These are phyloP conservation scores for Ascochyta rabiei DNA, from an alignment of 2,329 filamentous ascomycete genomes.

Conservation along the genomic window DNA sequence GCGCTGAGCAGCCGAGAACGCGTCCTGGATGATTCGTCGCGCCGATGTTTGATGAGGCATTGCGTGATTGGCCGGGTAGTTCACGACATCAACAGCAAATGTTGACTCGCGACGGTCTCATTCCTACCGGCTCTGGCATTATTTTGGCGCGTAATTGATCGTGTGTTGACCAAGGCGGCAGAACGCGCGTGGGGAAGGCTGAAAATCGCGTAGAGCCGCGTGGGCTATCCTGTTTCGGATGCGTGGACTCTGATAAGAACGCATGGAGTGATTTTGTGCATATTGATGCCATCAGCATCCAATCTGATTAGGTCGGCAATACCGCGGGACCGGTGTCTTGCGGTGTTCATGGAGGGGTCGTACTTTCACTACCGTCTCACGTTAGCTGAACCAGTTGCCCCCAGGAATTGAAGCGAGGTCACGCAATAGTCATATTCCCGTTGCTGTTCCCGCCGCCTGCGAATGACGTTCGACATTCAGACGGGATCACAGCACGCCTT, in stretches of 20 bases:
- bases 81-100: constrained; percentile 36
- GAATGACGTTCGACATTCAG: constrained; percentile 3
- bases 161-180: constrained; percentile 15
- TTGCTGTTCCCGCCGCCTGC: constrained; percentile 3
- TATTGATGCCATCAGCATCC: constrained; percentile 35
- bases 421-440: constrained; percentile 4
- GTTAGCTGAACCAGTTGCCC: constrained; percentile 11
- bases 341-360: constrained; percentile 16
- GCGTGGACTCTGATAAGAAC: constrained; percentile 19
- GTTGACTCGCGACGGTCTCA: constrained; percentile 12
- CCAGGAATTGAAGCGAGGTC: constrained; percentile 21
- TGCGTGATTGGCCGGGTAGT: constrained; percentile 42
- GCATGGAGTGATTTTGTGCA: constrained; percentile 40
- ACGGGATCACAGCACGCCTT: neutral
- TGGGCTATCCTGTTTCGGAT: constrained; percentile 2
- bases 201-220: constrained; percentile 9
- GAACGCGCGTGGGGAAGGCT: constrained; percentile 2
- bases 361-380: constrained; percentile 6
- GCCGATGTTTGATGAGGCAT: constrained; percentile 25
- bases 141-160: constrained; percentile 5
- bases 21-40: constrained; percentile 30
- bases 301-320: constrained; percentile 29
- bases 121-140: constrained; percentile 13
- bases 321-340: constrained; percentile 7
- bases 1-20: neutral